phyloP scores from a whole-genome alignment of 2,329 filamentous ascomycete species.

The Triangularia setosa region DNA sequence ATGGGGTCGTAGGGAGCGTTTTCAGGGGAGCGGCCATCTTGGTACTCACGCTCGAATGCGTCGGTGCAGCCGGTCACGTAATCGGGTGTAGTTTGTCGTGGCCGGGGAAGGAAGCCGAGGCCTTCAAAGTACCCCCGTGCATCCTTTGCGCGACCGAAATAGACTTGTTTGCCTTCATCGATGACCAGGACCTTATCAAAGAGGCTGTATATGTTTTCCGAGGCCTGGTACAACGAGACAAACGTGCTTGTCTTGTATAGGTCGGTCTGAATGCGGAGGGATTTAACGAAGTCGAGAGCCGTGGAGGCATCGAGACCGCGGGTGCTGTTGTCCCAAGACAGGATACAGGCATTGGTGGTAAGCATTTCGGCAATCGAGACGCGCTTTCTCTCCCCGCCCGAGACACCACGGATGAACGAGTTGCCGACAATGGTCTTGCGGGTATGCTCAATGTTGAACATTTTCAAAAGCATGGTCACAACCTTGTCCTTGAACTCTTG shows the following conservation, averaged over 20 bases:
- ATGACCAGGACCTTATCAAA: slow-evolving; percentile 86
- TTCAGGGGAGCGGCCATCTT: slow-evolving; percentile 58
- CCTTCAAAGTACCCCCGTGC: slow-evolving; percentile 72
- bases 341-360: slow-evolving; percentile 66
- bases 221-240: slow-evolving; percentile 81
- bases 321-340: slow-evolving; percentile 69
- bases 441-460: slow-evolving; percentile 93
- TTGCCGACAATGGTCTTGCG: slow-evolving; percentile 81
- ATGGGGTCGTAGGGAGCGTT: slow-evolving; percentile 68
- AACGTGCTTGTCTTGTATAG: slow-evolving; percentile 81
- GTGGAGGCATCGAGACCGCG: slow-evolving; percentile 55
- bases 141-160: slow-evolving; percentile 64
- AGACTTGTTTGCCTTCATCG: slow-evolving; percentile 70
- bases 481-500: slow-evolving; percentile 70
- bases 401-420: slow-evolving; percentile 73
- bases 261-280: slow-evolving; percentile 74
- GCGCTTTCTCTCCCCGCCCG: slow-evolving; percentile 74
- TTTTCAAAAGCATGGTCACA: slow-evolving; percentile 70
- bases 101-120: slow-evolving; percentile 70
- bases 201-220: slow-evolving; percentile 72
- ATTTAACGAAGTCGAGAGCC: slow-evolving; percentile 53
- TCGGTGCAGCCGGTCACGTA: slow-evolving; percentile 81
- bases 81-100: slow-evolving; percentile 75
- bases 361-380: slow-evolving; percentile 83
- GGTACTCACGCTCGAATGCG: slow-evolving; percentile 76